These are phyloP conservation scores for Aspergillus heteromorphus DNA, from an alignment of 495 filamentous ascomycete genomes.

Conservation along the genomic window DNA sequence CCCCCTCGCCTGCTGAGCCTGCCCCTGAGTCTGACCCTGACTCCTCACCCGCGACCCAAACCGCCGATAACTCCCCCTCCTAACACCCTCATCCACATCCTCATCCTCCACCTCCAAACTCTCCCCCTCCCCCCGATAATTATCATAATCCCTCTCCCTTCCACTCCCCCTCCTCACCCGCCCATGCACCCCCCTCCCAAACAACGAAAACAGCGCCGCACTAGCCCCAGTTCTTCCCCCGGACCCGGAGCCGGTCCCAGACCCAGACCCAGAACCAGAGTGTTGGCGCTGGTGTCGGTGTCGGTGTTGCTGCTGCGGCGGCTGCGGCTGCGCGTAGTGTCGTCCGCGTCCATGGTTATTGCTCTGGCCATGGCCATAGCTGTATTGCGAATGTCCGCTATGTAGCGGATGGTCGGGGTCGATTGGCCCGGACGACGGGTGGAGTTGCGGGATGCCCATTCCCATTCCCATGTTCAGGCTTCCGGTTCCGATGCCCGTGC, in stretches of 20 bases:
- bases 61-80: background rate
- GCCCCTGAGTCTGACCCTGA: background rate
- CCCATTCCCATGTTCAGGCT: no score
- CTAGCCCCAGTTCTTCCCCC: constrained; percentile 18
- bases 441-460: constrained; percentile 31
- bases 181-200: constrained; percentile 27
- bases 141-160: no score
- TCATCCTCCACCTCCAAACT: background rate
- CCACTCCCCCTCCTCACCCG: background rate
- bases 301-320: background rate
- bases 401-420: constrained; percentile 19
- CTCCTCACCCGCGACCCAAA: constrained; percentile 13
- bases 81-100: background rate
- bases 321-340: no score
- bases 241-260: no score
- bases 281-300: background rate
- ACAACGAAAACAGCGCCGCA: constrained; percentile 28
- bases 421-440: constrained; percentile 28
- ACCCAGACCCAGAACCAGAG: no score
- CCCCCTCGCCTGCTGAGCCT: constrained; percentile 16
- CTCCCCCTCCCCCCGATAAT: no score
- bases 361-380: no score
- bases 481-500: no score
- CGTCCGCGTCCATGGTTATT: no score
- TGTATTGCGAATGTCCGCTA: no score